phyloP scores from a whole-genome alignment of 1,284 basidiomycete species.

The Malassezia pachydermatis region DNA sequence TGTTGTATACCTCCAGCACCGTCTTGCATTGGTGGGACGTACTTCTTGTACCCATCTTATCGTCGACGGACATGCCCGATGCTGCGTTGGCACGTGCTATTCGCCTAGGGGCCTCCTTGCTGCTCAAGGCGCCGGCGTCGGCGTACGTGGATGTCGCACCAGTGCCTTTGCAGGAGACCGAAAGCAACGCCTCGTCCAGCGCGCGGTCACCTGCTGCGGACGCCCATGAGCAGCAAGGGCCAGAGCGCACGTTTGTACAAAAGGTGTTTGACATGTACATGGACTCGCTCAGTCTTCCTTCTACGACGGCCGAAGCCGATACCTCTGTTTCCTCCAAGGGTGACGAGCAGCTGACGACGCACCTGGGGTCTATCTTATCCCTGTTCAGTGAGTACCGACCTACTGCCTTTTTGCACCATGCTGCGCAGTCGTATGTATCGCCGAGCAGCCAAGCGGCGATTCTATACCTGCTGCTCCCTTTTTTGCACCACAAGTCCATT shows the following conservation, averaged over 20 bases:
- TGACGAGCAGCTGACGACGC: no score
- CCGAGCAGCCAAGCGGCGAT: constrained; percentile 26
- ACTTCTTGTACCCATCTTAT: constrained; percentile 34
- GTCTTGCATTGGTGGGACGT: constrained; percentile 42
- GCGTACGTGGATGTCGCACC: constrained; percentile 35
- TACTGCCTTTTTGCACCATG: constrained; percentile 41
- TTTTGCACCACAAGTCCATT: constrained; percentile 35
- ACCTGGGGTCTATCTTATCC: constrained; percentile 22
- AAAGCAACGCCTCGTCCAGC: background rate
- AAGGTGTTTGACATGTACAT: constrained; percentile 3
- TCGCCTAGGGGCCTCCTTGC: constrained; percentile 29
- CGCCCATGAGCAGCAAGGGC: no score
- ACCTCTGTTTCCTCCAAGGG: no score
- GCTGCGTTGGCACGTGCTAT: constrained; percentile 26
- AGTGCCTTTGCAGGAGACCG: no score
- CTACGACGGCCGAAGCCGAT: no score
- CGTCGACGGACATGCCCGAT: constrained; percentile 22
- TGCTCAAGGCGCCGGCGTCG: constrained; percentile 24
- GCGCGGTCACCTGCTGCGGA: background rate
- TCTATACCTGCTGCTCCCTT: constrained; percentile 37
- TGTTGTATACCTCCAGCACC: constrained; percentile 25
- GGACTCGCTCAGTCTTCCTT: no score
- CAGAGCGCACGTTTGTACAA: background rate
- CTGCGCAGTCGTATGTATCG: constrained; percentile 29
- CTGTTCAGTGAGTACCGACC: constrained; percentile 32